Base-by-base conservation (phyloP, 306 rosid genomes). In the Begonia loranthoides region DNA sequence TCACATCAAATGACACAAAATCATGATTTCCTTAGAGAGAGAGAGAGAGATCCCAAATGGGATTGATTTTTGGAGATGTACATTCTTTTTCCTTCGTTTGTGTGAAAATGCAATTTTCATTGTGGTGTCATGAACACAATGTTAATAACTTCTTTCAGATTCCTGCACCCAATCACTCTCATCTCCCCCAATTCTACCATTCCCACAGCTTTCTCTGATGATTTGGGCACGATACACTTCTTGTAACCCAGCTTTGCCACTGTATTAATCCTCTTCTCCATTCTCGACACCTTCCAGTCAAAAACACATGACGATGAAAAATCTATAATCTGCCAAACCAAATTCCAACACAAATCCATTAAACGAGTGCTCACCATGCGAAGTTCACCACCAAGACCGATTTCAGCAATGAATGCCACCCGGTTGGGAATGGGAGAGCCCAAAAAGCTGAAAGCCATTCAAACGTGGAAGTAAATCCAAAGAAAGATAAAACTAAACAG, bases 331-430 rank as follows among this genome's bases (percentile, higher is more conserved):
- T 13, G 15, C 56, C 51, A 62, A 55, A 15, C 36, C 1, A 28
- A 28, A 28, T 7, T 28, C 36, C 36, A 28, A 28, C 4, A 28
- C 36, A 28, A 28, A 28, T 5, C 36, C 36, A 28, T 28, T 28
- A 28, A 28, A 28, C 41, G 66, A 13, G 45, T 50, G 53, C 94
- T 76, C 63, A 90, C 95, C 82, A 13, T 71, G 65, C 92, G 95
- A 67, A 90, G 83, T 76, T 90, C 97, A n/a, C 97, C 95, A 9
- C 82, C 66, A 9, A 85, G 95, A 56, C 95, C 97, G 52, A 90
- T 67, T 82, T 90, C 97, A 55, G 92, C 97, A 48, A 90, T 80
- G 78, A 90, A 90, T 51, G 94, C 95, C 49, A 77, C 56, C 54
- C 66, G 73, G 56, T 68, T 75, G 54, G 95, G 94, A 71, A 90